Conservation (phyloP, 352 stramenopile species). For the Thraustotheca clavata region DNA sequence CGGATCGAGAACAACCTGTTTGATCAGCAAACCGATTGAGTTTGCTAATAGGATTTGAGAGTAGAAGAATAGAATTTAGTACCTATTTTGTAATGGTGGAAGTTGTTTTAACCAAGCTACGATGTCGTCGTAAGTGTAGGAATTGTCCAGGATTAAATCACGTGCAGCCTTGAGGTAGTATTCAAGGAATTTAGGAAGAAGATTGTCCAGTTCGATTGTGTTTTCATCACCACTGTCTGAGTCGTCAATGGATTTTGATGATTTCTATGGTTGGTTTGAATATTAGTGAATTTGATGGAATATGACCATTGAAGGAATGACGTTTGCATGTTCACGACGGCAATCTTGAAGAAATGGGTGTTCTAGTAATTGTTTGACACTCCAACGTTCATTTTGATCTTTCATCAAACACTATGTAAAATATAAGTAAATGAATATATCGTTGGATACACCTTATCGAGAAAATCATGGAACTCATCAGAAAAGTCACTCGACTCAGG, state of each 20-base stretch:
- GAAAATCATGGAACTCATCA: conserved; percentile 59
- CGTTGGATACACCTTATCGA: conserved; percentile 35
- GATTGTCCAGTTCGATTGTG: conserved; percentile 54
- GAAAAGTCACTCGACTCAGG: conserved; percentile 59
- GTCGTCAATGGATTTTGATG: conserved; percentile 22
- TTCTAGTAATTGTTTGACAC: conserved; percentile 61
- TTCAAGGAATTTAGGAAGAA: conserved; percentile 62
- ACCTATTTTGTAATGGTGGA: conserved; percentile 76
- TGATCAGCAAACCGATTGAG: conserved; percentile 70
- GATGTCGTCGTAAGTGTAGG: conserved; percentile 64
- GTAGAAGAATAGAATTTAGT: conserved; percentile 19
- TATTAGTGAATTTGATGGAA: no score
- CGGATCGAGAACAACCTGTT: conserved; percentile 39
- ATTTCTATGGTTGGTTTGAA: no score
- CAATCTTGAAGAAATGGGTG: conserved; percentile 62
- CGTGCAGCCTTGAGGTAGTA: conserved; percentile 76
- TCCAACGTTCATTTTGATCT: conserved; percentile 70
- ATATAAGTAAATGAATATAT: not conserved
- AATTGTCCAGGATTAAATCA: conserved; percentile 57
- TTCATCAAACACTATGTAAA: conserved; percentile 47
- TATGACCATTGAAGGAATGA: no score
- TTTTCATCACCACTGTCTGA: conserved; percentile 26
- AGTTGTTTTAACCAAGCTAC: conserved; percentile 66
- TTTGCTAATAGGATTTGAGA: conserved; percentile 41
- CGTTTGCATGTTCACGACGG: conserved; percentile 22